Evolutionary conservation across 768 basidiomycete genomes (phyloP).

Genomic region (Pulveroboletus frians): DNA sequence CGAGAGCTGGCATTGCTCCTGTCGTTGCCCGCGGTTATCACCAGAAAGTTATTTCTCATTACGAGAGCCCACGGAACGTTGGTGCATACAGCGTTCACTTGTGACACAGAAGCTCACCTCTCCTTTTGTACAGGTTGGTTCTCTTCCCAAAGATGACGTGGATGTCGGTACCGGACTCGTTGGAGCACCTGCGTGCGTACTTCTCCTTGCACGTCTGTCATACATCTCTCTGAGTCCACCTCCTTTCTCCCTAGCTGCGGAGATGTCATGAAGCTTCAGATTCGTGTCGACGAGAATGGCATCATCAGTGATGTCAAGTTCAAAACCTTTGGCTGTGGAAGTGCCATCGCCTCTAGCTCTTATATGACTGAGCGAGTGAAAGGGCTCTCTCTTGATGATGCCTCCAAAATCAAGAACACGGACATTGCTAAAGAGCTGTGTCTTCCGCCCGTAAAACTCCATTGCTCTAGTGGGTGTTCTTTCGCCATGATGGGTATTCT

Average conservation of each 20-base stretch:
- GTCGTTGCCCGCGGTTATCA: slow-evolving; percentile 72
- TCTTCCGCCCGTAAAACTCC: slow-evolving; percentile 92
- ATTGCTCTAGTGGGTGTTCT: slow-evolving; percentile 78
- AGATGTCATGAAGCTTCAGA: slow-evolving; percentile 99
- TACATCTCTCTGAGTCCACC: slow-evolving; percentile 14
- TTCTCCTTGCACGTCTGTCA: not conserved
- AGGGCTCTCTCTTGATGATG: slow-evolving; percentile 89
- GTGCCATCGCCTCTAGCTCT: slow-evolving; percentile 94
- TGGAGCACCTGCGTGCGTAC: slow-evolving; percentile 87
- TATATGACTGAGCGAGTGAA: slow-evolving; percentile 99
- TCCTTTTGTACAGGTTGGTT: slow-evolving; percentile 69
- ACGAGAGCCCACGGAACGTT: slow-evolving; percentile 96
- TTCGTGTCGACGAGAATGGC: slow-evolving; percentile 90
- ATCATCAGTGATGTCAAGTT: slow-evolving; percentile 98
- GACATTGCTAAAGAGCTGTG: slow-evolving; percentile 98
- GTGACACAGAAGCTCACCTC: slow-evolving; percentile 45
- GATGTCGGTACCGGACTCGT: slow-evolving; percentile 98
- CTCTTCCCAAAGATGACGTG: slow-evolving; percentile 83
- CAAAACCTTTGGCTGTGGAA: slow-evolving; percentile 99
- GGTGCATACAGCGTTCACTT: slow-evolving; percentile 37
- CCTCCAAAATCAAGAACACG: slow-evolving; percentile 96
- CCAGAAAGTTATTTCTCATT: slow-evolving; percentile 96
- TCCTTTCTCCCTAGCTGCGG: slow-evolving; percentile 60
- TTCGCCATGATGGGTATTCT: slow-evolving; percentile 4
- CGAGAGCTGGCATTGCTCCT: slow-evolving; percentile 42